Conservation (phyloP, 2,329 filamentous ascomycete species). For the Arthrobotrys megalospora region DNA sequence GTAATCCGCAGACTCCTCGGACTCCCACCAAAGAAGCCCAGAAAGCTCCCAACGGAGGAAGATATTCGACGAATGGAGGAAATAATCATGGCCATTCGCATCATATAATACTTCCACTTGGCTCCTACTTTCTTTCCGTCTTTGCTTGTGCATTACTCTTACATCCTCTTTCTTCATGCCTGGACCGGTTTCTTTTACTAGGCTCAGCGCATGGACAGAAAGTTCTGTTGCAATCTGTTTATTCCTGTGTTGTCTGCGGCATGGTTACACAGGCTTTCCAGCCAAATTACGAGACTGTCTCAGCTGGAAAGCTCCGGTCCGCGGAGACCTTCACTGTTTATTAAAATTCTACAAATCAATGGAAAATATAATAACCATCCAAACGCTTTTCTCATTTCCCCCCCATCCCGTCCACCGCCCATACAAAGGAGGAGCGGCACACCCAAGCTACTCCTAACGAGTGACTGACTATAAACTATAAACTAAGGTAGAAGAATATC, state of each 20-base stretch:
- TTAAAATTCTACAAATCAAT: not conserved
- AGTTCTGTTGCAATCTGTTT: not conserved
- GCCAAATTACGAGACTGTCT: not conserved
- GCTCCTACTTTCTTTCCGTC: not conserved
- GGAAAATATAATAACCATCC: not conserved
- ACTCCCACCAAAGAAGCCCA: slow-evolving; percentile 15
- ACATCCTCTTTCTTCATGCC: not conserved
- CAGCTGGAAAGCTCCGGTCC: too few relatives aligned
- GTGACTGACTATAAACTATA: slow-evolving; percentile 17
- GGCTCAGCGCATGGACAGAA: not conserved
- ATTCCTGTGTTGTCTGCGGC: not conserved
- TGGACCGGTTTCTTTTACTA: not conserved
- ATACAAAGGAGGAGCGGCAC: not conserved
- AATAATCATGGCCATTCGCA: slow-evolving; percentile 25
- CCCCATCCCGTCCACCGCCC: not conserved
- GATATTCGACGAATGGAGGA: slow-evolving; percentile 6
- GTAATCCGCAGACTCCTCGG: not conserved
- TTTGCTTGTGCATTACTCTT: not conserved
- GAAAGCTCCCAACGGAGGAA: not conserved
- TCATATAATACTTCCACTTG: slow-evolving; percentile 4
- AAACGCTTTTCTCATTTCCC: slow-evolving; percentile 20
- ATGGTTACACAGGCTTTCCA: not conserved
- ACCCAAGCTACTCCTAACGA: slow-evolving; percentile 24
- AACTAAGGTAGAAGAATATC: not conserved
- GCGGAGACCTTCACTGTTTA: too few relatives aligned